phyloP scores from a whole-genome alignment of 1,284 basidiomycete genomes.

The Wolfiporia cocos region DNA sequence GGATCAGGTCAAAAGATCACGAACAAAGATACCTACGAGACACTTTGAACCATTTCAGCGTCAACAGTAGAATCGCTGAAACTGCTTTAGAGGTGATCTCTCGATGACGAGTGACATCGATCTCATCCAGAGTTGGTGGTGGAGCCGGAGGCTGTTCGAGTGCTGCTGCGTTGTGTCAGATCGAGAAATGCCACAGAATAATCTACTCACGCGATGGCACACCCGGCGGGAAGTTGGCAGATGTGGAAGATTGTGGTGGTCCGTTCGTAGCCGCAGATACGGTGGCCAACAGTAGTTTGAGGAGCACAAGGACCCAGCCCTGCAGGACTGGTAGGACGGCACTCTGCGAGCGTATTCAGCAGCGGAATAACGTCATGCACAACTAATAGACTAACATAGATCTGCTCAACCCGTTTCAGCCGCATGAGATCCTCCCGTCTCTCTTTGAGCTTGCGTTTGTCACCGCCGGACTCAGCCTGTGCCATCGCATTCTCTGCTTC shows the following conservation, averaged over 20 bases:
- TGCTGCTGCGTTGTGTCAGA: slow-evolving; percentile 30
- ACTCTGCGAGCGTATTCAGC: slow-evolving; percentile 36
- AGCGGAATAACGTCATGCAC: not conserved
- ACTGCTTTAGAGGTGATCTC: slow-evolving; percentile 98
- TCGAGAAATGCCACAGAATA: slow-evolving; percentile 1
- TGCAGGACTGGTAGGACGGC: slow-evolving; percentile 79
- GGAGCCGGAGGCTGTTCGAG: slow-evolving; percentile 60
- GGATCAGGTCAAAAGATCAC: slow-evolving; percentile 3
- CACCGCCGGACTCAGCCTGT: slow-evolving; percentile 43
- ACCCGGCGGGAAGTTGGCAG: slow-evolving; percentile 62
- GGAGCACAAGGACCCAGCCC: slow-evolving; percentile 83
- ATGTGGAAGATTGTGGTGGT: slow-evolving; percentile 52
- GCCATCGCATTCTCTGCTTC: slow-evolving; percentile 58
- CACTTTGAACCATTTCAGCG: slow-evolving; percentile 98
- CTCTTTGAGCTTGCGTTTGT: slow-evolving; percentile 62
- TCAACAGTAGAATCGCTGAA: slow-evolving; percentile 87
- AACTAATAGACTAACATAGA: slow-evolving; percentile 64
- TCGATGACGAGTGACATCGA: slow-evolving; percentile 92
- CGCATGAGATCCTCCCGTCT: slow-evolving; percentile 76
- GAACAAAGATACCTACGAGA: slow-evolving; percentile 61
- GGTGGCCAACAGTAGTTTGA: slow-evolving; percentile 85
- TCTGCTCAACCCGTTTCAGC: slow-evolving; percentile 81
- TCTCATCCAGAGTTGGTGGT: slow-evolving; percentile 86
- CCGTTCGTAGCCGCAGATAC: slow-evolving; percentile 73
- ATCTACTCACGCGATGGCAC: slow-evolving; percentile 57